Evolutionary conservation across 345 rosid genomes (phyloP), one percentile per base, ranked within the genome.

Genomic region (Salix exigua): DNA sequence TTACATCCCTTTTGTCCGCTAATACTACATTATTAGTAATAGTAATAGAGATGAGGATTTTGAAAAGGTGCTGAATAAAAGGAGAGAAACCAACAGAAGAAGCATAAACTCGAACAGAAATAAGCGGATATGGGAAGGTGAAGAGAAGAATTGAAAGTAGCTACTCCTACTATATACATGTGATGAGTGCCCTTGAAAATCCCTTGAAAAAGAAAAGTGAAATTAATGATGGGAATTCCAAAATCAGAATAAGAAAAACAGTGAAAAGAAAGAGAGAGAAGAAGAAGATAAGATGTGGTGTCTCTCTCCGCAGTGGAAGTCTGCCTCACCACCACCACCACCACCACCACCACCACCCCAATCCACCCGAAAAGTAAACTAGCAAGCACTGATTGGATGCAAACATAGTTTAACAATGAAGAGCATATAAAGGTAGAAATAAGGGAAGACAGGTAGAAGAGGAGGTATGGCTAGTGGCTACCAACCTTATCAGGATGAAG

Each of bases 401-500:
- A 58, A 58, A 58, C 28, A 51, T 23, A 16, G 14, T 23, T 44
- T 1, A 23, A 6, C 5, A 8, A 66, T 19, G 21, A 64, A 31
- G 10, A 31, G n/a, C 28, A 26, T 35, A 2, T 11, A 55, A 55
- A 55, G 62, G 62, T 55, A 4, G 1, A 55, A 3, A n/a, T 55
- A 58, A n/a, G 23, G 28, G 28, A 58, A 58, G 62, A 58, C 23
- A n/a, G 14, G 40, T 60, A n/a, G 12, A 35, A 63, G 4, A 33
- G 4, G 42, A 63, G 60, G 35, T 46, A 37, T 28, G 26, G 62
- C 44, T 28, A 40, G 4, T 68, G 23, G 46, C 4, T 68, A 96
- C 98, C 98, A 93, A 96, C 99, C 98, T 96, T 96, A 31, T 91
- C 89, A 7, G 99, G 99, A 64, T 93, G 92, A 35, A 96, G 91